A percentile compares a stretch with the other conserved stretches of the same genome.
Evolutionary conservation across 2,329 filamentous ascomycete species (phyloP).

Genomic region (Aspergillus japonicus): DNA sequence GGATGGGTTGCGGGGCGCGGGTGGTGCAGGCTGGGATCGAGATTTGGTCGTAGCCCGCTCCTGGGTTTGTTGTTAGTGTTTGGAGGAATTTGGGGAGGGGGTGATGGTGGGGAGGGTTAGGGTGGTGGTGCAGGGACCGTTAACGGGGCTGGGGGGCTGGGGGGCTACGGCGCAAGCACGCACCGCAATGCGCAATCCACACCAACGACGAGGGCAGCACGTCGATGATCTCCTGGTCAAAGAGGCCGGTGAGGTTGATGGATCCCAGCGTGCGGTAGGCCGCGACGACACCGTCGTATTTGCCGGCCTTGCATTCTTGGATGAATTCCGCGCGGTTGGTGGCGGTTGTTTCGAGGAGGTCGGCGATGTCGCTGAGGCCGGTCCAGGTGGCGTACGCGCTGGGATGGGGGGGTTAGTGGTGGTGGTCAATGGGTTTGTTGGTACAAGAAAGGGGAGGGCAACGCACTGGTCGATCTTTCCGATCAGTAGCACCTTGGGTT

Average conservation of each 20-base stretch:
- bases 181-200: conserved; percentile 44
- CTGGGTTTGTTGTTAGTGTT: conserved; percentile 37
- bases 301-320: conserved; percentile 63
- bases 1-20: conserved; percentile 54
- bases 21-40: conserved; percentile 69
- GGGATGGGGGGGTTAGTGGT: conserved; percentile 8
- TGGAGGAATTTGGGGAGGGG: no score
- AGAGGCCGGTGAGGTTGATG: conserved; percentile 61
- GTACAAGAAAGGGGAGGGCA: neutral
- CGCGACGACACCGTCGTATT: conserved; percentile 63
- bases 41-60: conserved; percentile 83
- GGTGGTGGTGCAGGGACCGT: neutral
- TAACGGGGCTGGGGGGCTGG: neutral
- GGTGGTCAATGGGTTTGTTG: neutral
- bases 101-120: neutral
- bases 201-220: conserved; percentile 41
- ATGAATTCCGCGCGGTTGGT: conserved; percentile 67
- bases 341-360: conserved; percentile 63
- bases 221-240: conserved; percentile 69
- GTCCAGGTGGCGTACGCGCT: conserved; percentile 64
- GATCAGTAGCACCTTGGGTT: conserved; percentile 62
- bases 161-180: neutral
- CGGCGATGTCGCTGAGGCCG: conserved; percentile 60
- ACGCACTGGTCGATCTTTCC: conserved; percentile 64
- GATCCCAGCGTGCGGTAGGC: conserved; percentile 72